These are phyloP conservation scores for Macadamia tetraphylla DNA, from an alignment of 164 flowering plant species.

Conservation along the genomic window DNA sequence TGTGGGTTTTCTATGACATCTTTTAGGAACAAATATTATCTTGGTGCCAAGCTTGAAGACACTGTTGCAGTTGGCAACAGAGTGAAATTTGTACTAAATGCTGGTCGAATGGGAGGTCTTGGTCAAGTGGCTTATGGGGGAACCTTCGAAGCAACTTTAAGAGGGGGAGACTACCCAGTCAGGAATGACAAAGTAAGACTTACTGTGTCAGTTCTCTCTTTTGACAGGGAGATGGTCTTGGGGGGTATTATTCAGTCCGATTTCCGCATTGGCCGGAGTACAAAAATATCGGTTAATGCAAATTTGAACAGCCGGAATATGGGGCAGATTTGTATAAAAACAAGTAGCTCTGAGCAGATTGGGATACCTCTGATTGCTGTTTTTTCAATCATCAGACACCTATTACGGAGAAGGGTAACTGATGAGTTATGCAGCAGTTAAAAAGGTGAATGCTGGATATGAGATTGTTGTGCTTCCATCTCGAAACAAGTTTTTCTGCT, in stretches of 20 bases:
- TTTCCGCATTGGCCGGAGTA: conserved; percentile 47
- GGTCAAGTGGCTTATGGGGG: conserved; percentile 82
- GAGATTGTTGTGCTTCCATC: neutral
- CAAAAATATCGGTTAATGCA: conserved; percentile 53
- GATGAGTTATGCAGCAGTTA: conserved; percentile 9
- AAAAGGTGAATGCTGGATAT: neutral
- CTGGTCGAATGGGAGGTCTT: conserved; percentile 52
- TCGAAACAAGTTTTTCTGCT: neutral
- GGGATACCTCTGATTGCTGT: conserved; percentile 62
- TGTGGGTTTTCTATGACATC: conserved; percentile 75
- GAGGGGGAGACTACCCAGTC: conserved; percentile 82
- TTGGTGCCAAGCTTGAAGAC: conserved; percentile 80
- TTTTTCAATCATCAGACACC: conserved; percentile 44
- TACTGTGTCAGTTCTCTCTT: conserved; percentile 55
- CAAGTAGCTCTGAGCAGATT: conserved; percentile 61
- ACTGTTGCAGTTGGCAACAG: conserved; percentile 57
- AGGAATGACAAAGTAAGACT: conserved; percentile 56
- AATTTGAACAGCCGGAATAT: conserved; percentile 70
- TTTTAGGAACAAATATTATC: conserved; percentile 46
- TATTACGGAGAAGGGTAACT: conserved; percentile 32
- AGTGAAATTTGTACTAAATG: conserved; percentile 53
- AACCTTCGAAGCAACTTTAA: conserved; percentile 55
- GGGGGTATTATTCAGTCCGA: conserved; percentile 61
- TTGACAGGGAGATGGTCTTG: conserved; percentile 60
- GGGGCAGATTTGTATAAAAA: conserved; percentile 71